These are phyloP conservation scores for Pyrus bretschneideri DNA, from an alignment of 306 rosid genomes.

Conservation along the genomic window DNA sequence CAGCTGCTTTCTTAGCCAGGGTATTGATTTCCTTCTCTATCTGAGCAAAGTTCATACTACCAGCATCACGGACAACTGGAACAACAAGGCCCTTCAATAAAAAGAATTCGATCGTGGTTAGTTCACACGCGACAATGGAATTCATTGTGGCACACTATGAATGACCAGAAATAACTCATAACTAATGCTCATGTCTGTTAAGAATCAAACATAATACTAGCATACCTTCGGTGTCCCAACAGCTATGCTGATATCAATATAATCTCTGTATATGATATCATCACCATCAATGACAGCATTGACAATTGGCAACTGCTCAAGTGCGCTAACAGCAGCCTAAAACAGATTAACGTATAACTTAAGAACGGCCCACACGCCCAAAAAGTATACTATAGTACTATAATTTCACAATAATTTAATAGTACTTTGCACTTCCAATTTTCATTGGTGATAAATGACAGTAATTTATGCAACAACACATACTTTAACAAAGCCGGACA, in stretches of 20 bases:
- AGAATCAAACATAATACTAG: neutral
- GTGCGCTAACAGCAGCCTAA: conserved; percentile 61
- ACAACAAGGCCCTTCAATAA: conserved; percentile 39
- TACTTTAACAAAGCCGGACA: conserved; percentile 61
- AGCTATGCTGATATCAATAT: conserved; percentile 58
- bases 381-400: neutral
- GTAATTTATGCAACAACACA: conserved; percentile 1
- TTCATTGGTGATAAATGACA: neutral
- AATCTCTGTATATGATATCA: conserved; percentile 57
- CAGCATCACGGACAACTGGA: conserved; percentile 41
- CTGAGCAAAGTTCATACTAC: conserved; percentile 36
- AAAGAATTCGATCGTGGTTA: neutral
- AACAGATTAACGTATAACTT: conserved; percentile 8
- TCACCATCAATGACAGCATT: conserved; percentile 71
- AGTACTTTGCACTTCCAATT: neutral
- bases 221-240: conserved; percentile 59
- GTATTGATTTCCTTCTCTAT: conserved; percentile 45
- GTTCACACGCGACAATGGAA: neutral
- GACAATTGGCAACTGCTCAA: conserved; percentile 45
- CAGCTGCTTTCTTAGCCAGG: conserved; percentile 44
- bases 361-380: neutral
- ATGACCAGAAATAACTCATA: neutral
- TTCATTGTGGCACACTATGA: neutral
- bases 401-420: neutral
- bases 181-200: neutral